Percentiles rank a stretch among this genome's conserved stretches.
Conservation (phyloP, 805 yeast species). For the Lipomyces starkeyi region DNA sequence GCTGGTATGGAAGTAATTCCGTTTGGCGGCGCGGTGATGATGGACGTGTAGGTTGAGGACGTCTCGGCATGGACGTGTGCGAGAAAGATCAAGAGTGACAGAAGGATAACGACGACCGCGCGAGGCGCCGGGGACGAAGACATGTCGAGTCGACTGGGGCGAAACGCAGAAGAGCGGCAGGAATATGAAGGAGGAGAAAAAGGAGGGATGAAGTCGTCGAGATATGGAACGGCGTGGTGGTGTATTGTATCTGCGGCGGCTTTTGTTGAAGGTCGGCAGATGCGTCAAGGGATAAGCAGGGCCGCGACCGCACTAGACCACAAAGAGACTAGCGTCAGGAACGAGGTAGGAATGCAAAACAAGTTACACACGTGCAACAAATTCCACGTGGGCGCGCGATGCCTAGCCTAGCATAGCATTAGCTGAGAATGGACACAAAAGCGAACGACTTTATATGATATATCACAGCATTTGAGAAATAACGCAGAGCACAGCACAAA, state of each 20-base stretch:
- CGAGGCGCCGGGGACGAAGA: neutral
- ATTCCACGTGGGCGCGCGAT: no score
- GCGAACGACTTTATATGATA: no score
- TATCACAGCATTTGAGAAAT: no score
- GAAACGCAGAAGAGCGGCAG: neutral
- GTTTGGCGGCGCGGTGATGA: neutral
- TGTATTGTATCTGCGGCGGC: no score
- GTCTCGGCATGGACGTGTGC: neutral
- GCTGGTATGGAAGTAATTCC: neutral
- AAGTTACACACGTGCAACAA: no score
- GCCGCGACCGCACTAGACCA: neutral
- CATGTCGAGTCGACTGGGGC: neutral
- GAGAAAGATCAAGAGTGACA: neutral
- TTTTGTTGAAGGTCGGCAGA: neutral
- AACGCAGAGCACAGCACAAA: neutral
- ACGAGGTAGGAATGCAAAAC: neutral
- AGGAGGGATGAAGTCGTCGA: neutral
- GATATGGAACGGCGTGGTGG: neutral
- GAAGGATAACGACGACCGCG: neutral
- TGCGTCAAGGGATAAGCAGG: neutral
- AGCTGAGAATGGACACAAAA: no score
- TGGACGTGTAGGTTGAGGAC: neutral
- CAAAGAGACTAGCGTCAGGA: slow-evolving; percentile 1
- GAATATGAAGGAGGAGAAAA: neutral
- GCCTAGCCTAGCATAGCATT: no score